Evolutionary conservation across 2,329 filamentous ascomycete species (phyloP), one percentile per base, ranked within the genome.

Genomic region (Beauveria varroae): DNA sequence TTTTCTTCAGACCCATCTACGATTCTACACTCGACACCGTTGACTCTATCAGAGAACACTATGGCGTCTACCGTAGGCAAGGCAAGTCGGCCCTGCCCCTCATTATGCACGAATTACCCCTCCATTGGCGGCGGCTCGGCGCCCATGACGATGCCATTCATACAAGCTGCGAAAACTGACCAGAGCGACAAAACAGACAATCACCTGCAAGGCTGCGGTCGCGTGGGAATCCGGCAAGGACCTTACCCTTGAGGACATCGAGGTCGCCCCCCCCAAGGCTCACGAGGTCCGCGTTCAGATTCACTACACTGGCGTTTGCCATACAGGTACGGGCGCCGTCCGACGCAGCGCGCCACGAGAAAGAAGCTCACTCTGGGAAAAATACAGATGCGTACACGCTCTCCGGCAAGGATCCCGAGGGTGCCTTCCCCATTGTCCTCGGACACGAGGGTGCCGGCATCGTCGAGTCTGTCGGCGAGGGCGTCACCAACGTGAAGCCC

Each of bases 221-320:
- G 95, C 95, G 75, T 99, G 95, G 95, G 93, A 93, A 78, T 92
- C 95, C 53, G 93, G 90, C 74, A 90, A 96, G 80, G 88, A 91
- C 68, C 85, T 99, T 66, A 86, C 82, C 70, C 84, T 98, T 68
- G 95, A 99, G 79, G 91, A 96, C 68, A 82, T 99, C 70, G 93
- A 98, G 79, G 95, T 99, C 67, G 86, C 83, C 58, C 89, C 93
- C 65, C 95, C 95, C 63, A 87, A 83, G 77, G 93, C 93, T 64
- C 86, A 96, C 78, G 95, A 99, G 80, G 95, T 99, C 73, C 91
- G 95, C 70, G 96, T 99, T 73, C 81, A 98, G 81, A 91, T 98
- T 74, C 88, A 93, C 82, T 96, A 97, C 82, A 99, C 95, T 59
- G 95, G 95, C 78, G 95, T 99, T 74, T 99, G 95, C 82, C 95